Percentiles rank a stretch among this genome's conserved stretches.
Evolutionary conservation across 805 yeast species (phyloP).

Genomic region (Starmerella stigmatis): DNA sequence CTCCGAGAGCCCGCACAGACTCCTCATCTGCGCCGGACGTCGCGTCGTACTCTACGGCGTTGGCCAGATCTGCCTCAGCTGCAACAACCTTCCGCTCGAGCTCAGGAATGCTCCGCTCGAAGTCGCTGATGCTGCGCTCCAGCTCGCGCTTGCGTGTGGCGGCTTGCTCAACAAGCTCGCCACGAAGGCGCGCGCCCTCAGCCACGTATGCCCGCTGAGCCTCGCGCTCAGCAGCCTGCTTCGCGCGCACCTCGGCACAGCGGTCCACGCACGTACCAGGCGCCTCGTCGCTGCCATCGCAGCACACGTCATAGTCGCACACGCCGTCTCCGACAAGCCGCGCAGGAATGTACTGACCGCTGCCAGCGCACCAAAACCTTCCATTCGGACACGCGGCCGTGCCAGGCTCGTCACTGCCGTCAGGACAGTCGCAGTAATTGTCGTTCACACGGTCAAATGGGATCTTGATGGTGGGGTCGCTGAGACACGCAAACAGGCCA

Average conservation of each 20-base stretch:
- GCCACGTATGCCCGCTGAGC: constrained; percentile 10
- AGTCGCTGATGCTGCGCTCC: neutral
- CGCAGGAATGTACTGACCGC: constrained; percentile 52
- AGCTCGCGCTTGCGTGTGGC: constrained; percentile 10
- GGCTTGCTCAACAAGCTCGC: constrained; percentile 29
- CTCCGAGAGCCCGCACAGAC: constrained; percentile 8
- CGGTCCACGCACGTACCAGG: constrained; percentile 42
- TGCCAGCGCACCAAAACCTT: constrained; percentile 67
- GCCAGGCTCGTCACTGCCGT: constrained; percentile 95
- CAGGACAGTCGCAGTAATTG: constrained; percentile 92
- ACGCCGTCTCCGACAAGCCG: constrained; percentile 75
- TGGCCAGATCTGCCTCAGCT: constrained; percentile 30
- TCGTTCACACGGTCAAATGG: constrained; percentile 64
- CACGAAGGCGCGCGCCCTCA: constrained; percentile 34
- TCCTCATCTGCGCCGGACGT: constrained; percentile 13
- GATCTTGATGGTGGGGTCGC: constrained; percentile 53
- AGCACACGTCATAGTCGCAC: constrained; percentile 80
- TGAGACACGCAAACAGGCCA: constrained; percentile 60
- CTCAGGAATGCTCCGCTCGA: neutral
- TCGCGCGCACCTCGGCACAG: constrained; percentile 43
- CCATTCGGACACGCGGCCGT: constrained; percentile 63
- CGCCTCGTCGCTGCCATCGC: constrained; percentile 88
- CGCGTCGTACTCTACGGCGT: constrained; percentile 18
- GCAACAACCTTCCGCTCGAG: constrained; percentile 17
- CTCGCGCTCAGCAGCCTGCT: constrained; percentile 28